phyloP scores from a whole-genome alignment of 129 eudicot species.

The Smallanthus sonchifolius region DNA sequence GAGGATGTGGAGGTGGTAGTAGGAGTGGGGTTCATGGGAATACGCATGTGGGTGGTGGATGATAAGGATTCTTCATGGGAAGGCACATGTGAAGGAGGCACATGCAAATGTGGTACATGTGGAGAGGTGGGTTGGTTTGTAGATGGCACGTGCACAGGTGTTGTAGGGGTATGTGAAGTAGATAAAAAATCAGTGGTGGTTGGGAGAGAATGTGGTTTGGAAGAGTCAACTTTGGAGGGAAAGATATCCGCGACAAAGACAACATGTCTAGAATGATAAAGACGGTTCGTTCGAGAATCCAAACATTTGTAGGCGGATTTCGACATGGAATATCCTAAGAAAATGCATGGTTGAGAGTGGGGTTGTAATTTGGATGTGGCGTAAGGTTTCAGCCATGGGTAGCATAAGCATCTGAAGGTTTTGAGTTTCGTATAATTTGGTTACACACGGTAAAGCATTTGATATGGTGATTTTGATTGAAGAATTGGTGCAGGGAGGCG shows the following conservation, averaged over 20 bases:
- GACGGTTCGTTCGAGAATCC: neutral
- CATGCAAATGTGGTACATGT: no score
- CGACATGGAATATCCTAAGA: neutral
- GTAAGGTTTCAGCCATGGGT: slow-evolving; percentile 11
- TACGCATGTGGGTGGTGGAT: no score
- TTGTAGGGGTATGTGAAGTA: neutral
- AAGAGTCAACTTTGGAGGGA: neutral
- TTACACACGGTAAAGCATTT: neutral
- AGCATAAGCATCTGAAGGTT: slow-evolving; percentile 3
- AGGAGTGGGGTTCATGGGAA: no score
- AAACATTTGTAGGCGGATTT: slow-evolving; percentile 3
- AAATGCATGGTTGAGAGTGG: neutral
- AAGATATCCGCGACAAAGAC: neutral
- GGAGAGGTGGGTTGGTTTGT: no score
- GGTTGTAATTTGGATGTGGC: slow-evolving; percentile 3
- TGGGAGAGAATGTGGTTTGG: neutral
- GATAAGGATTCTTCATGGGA: no score
- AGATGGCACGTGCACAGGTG: neutral
- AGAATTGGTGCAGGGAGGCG: neutral
- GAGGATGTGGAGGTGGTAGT: neutral
- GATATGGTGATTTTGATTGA: neutral
- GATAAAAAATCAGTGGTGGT: neutral
- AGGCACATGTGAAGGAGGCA: no score
- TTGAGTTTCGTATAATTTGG: neutral
- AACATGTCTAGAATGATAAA: neutral